Percentiles rank a stretch among this genome's conserved stretches.
These are phyloP conservation scores for Lepiota venenata DNA, from an alignment of 768 basidiomycete species.

Conservation along the genomic window DNA sequence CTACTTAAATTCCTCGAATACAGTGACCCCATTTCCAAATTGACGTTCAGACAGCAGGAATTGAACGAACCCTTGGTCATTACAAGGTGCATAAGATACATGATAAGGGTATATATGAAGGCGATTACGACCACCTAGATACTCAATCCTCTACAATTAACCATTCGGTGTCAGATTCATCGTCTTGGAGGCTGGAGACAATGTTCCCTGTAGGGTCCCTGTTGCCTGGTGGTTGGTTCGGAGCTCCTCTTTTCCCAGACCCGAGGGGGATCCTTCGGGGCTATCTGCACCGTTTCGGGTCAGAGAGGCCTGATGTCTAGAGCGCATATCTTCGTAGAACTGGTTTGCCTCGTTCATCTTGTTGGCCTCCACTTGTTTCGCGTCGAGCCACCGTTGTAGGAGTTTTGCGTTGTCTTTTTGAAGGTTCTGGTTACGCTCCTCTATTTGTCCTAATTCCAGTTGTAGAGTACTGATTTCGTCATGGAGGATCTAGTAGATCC, in stretches of 20 bases:
- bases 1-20: slow-evolving; percentile 15
- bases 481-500: slow-evolving; percentile 69
- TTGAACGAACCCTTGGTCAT: slow-evolving; percentile 6
- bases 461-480: slow-evolving; percentile 93
- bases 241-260: slow-evolving; percentile 72
- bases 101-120: slow-evolving; percentile 33
- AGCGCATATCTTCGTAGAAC: slow-evolving; percentile 86
- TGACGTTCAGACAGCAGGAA: not conserved
- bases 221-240: slow-evolving; percentile 41
- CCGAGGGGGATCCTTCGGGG: slow-evolving; percentile 26
- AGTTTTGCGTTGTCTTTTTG: slow-evolving; percentile 93
- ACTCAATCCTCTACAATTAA: slow-evolving; percentile 55
- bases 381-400: slow-evolving; percentile 94
- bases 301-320: slow-evolving; percentile 59
- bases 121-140: slow-evolving; percentile 12
- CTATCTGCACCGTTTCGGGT: slow-evolving; percentile 48
- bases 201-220: slow-evolving; percentile 69
- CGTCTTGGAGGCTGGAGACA: slow-evolving; percentile 64
- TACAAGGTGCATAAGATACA: slow-evolving; percentile 19
- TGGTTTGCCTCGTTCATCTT: slow-evolving; percentile 93
- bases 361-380: slow-evolving; percentile 89
- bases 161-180: slow-evolving; percentile 92
- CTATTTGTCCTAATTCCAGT: slow-evolving; percentile 87
- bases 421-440: slow-evolving; percentile 82
- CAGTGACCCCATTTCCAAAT: slow-evolving; percentile 4